phyloP scores from a whole-genome alignment of 306 rosid genomes.

The Gleditsia sinensis region DNA sequence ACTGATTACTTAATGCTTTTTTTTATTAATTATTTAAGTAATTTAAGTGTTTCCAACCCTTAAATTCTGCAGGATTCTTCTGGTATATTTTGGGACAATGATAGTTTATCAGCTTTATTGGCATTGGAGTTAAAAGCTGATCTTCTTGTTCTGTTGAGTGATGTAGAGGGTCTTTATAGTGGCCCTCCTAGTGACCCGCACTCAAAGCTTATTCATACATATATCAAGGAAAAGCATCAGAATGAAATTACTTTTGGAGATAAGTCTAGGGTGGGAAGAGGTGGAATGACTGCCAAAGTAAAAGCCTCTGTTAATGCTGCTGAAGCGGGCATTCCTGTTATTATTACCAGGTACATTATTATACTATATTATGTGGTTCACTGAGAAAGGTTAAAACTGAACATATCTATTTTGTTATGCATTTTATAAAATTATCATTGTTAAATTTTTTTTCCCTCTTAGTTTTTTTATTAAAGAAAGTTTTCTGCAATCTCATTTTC shows the following conservation, averaged over 20 bases:
- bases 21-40: background rate
- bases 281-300: constrained; percentile 99
- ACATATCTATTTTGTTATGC: constrained; percentile 7
- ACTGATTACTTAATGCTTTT: background rate
- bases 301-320: constrained; percentile 93
- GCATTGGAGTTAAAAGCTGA: constrained; percentile 97
- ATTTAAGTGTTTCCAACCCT: constrained; percentile 12
- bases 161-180: constrained; percentile 92
- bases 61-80: constrained; percentile 78
- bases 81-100: constrained; percentile 99
- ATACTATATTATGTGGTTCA: constrained; percentile 8
- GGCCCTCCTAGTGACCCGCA: constrained; percentile 98
- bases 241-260: constrained; percentile 95
- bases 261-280: constrained; percentile 98
- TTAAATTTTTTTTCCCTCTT: background rate
- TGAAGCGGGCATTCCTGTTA: constrained; percentile 90
- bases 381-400: constrained; percentile 17
- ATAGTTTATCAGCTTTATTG: constrained; percentile 95
- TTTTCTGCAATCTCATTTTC: constrained; percentile 9
- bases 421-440: constrained; percentile 19
- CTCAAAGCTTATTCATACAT: constrained; percentile 89
- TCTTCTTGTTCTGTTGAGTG: constrained; percentile 94
- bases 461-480: background rate
- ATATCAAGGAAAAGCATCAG: constrained; percentile 87
- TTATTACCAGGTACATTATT: constrained; percentile 78